A percentile compares a stretch with the other conserved stretches of the same genome.
Conservation (phyloP, 768 basidiomycete species). For the Tricholomella constricta region DNA sequence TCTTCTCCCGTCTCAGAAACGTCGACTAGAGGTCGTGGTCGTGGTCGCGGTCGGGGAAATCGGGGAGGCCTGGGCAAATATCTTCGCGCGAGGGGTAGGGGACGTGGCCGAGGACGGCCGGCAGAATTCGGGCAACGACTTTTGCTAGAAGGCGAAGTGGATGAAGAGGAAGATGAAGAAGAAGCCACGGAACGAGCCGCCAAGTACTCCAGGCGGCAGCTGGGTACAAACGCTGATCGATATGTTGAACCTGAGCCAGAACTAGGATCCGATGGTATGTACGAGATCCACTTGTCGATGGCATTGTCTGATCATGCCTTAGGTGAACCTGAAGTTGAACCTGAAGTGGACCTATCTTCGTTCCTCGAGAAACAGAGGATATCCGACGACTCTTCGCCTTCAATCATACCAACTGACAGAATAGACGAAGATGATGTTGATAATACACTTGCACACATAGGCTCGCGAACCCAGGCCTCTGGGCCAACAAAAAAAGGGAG, state of each 20-base stretch:
- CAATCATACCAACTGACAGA: constrained; percentile 17
- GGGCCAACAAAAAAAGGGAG: constrained; percentile 59
- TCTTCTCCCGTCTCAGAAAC: not conserved
- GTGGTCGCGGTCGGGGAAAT: constrained; percentile 17
- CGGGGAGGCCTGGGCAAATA: constrained; percentile 20
- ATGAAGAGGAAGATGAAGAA: constrained; percentile 50
- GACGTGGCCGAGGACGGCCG: constrained; percentile 48
- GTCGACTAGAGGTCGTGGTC: constrained; percentile 9
- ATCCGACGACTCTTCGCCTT: constrained; percentile 37
- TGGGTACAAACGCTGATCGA: constrained; percentile 73
- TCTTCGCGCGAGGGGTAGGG: constrained; percentile 19
- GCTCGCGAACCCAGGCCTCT: constrained; percentile 27
- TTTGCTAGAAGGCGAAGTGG: constrained; percentile 39
- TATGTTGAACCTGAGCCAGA: constrained; percentile 73
- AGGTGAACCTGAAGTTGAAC: constrained; percentile 71
- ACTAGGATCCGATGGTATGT: constrained; percentile 69
- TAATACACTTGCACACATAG: constrained; percentile 54
- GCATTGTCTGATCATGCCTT: not conserved
- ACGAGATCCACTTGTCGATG: not conserved
- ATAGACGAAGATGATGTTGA: constrained; percentile 64
- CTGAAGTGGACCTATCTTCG: constrained; percentile 68
- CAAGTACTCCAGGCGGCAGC: constrained; percentile 58
- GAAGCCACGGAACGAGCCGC: constrained; percentile 46
- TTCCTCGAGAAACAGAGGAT: constrained; percentile 68
- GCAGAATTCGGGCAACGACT: constrained; percentile 40